Conservation (phyloP, 2,329 filamentous ascomycete species). For the Thermoascus crustaceus region DNA sequence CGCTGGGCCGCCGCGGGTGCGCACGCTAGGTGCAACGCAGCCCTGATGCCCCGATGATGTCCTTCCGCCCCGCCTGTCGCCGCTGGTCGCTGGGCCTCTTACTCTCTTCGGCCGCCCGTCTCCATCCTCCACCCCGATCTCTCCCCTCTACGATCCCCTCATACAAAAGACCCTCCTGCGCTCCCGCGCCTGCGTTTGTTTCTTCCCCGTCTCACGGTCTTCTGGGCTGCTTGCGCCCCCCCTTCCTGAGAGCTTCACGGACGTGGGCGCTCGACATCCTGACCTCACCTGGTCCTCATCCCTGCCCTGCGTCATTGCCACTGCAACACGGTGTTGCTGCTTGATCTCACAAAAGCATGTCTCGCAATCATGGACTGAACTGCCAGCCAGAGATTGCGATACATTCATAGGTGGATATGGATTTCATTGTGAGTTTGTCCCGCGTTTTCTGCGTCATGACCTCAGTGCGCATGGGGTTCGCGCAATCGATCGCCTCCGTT, state of each 20-base stretch:
- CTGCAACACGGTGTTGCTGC: constrained; percentile 1
- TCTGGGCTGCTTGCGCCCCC: no score
- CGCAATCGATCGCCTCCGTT: no score
- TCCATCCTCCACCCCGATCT: background rate
- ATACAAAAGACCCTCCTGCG: constrained; percentile 2
- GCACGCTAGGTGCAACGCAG: background rate
- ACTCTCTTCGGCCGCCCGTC: background rate
- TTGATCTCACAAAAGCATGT: constrained; percentile 22
- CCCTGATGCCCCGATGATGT: no score
- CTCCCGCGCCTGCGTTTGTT: no score
- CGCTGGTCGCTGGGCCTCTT: constrained; percentile 1
- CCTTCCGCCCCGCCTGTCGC: no score
- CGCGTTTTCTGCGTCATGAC: no score
- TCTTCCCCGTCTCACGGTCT: no score
- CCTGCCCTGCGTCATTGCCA: constrained; percentile 2
- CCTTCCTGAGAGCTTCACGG: background rate
- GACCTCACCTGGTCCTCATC: background rate
- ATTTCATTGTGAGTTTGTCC: constrained; percentile 36
- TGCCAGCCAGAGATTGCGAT: constrained; percentile 17
- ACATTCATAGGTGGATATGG: constrained; percentile 28
- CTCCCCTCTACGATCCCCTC: background rate
- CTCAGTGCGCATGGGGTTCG: no score
- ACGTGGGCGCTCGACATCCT: background rate
- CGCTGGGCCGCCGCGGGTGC: background rate
- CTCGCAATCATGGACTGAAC: constrained; percentile 24